These are phyloP conservation scores for Scedosporium aurantiacum DNA, from an alignment of 2,329 filamentous ascomycete genomes.

Conservation along the genomic window DNA sequence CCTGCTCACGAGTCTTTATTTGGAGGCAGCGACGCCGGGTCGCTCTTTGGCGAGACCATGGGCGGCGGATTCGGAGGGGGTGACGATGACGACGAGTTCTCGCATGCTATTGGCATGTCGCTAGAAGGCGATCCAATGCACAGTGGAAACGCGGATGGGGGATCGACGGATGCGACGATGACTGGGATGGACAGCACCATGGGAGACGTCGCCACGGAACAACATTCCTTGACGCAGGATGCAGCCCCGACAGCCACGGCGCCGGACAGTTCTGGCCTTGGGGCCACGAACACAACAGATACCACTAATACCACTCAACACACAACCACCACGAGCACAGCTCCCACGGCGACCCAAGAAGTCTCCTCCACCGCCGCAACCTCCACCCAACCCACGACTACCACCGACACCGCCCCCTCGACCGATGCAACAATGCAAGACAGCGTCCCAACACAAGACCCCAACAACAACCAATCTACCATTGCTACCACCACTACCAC, in stretches of 20 bases:
- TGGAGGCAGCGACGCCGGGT: constrained; percentile 66
- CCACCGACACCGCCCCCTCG: not conserved
- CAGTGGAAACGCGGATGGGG: constrained; percentile 15
- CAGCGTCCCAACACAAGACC: not conserved
- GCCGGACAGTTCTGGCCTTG: not conserved
- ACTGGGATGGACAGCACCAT: constrained; percentile 17
- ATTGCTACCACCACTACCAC: constrained; percentile 3
- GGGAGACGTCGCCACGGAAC: not conserved
- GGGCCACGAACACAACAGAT: not conserved
- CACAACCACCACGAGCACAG: not conserved
- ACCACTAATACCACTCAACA: not conserved
- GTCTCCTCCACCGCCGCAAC: not conserved
- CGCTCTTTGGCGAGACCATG: constrained; percentile 71
- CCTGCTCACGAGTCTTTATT: constrained; percentile 74
- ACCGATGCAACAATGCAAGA: not conserved
- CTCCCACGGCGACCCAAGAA: not conserved
- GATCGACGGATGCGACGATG: constrained; percentile 25
- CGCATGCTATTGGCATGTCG: constrained; percentile 45
- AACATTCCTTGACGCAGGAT: not conserved
- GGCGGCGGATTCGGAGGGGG: constrained; percentile 48
- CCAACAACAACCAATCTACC: not conserved
- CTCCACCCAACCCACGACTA: not conserved
- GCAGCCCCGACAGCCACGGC: not conserved
- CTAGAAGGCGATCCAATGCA: constrained; percentile 19
- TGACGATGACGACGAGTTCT: constrained; percentile 71